These are phyloP conservation scores for Ambrosiella xylebori DNA, from an alignment of 2,329 filamentous ascomycete genomes.

Conservation along the genomic window DNA sequence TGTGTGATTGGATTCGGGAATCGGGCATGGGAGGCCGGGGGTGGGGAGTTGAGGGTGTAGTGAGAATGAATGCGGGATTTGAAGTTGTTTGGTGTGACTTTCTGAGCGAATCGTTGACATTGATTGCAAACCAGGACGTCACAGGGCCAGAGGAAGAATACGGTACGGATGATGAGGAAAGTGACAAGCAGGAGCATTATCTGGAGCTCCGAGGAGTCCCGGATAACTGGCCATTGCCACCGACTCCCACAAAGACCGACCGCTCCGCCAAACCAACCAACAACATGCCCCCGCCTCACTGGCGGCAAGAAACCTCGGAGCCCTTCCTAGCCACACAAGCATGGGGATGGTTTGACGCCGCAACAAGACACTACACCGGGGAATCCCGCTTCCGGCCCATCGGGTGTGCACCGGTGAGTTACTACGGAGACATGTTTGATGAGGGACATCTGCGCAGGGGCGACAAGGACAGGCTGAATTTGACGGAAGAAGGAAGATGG, in stretches of 20 bases:
- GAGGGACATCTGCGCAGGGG: slow-evolving; percentile 3
- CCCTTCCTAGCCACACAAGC: slow-evolving; percentile 24
- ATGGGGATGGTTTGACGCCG: slow-evolving; percentile 30
- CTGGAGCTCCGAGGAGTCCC: background rate
- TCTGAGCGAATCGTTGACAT: slow-evolving; percentile 24
- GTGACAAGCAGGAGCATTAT: slow-evolving; percentile 3
- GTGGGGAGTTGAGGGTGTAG: slow-evolving; percentile 32
- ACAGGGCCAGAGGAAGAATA: slow-evolving; percentile 22
- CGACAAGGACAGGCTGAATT: slow-evolving; percentile 24
- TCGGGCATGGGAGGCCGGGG: slow-evolving; percentile 25
- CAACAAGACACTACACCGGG: slow-evolving; percentile 26
- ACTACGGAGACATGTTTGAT: background rate
- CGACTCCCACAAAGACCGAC: slow-evolving; percentile 21
- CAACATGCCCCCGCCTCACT: slow-evolving; percentile 11
- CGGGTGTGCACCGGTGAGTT: slow-evolving; percentile 20
- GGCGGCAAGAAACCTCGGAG: slow-evolving; percentile 19
- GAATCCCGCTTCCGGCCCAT: slow-evolving; percentile 25
- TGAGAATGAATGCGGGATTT: slow-evolving; percentile 35
- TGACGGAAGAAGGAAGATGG: slow-evolving; percentile 27
- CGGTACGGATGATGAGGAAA: background rate
- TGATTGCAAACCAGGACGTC: slow-evolving; percentile 29
- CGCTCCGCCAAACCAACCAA: slow-evolving; percentile 15
- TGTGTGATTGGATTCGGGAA: slow-evolving; percentile 29
- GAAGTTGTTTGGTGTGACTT: slow-evolving; percentile 37
- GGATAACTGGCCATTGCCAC: slow-evolving; percentile 21